phyloP scores from a whole-genome alignment of 2,329 filamentous ascomycete genomes.

The Davidsoniella eucalypti region DNA sequence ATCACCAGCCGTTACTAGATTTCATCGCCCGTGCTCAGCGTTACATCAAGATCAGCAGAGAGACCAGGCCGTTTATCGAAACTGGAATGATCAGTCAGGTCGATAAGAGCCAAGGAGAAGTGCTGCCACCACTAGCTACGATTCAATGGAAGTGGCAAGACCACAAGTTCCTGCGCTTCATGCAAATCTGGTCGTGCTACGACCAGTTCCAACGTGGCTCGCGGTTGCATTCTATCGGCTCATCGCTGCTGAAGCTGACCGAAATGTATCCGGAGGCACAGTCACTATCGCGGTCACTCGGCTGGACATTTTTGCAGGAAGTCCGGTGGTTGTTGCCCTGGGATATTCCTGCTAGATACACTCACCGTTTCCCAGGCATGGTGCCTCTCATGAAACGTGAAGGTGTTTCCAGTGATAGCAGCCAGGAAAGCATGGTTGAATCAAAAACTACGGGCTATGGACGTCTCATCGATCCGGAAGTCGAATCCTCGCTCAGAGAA shows the following conservation, averaged over 20 bases:
- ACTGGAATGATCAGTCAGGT: constrained; percentile 29
- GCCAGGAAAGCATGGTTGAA: not conserved
- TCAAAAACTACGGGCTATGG: constrained; percentile 31
- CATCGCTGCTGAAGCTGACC: constrained; percentile 44
- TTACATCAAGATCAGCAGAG: constrained; percentile 35
- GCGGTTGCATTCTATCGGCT: constrained; percentile 42
- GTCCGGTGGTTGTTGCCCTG: constrained; percentile 54
- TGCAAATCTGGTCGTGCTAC: constrained; percentile 51
- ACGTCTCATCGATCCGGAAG: constrained; percentile 34
- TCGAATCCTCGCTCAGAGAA: constrained; percentile 21
- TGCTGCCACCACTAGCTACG: not conserved
- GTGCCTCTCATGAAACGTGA: constrained; percentile 11
- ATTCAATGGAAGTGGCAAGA: constrained; percentile 32
- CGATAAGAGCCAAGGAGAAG: not conserved
- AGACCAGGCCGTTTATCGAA: constrained; percentile 30
- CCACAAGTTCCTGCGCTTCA: constrained; percentile 44
- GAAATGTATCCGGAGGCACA: constrained; percentile 39
- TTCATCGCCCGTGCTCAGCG: constrained; percentile 35
- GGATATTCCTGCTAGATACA: constrained; percentile 51
- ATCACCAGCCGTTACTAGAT: constrained; percentile 18
- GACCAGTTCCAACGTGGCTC: constrained; percentile 35
- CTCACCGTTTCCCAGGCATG: constrained; percentile 35
- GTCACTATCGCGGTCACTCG: constrained; percentile 28
- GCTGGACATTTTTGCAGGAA: constrained; percentile 58
- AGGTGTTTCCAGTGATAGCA: constrained; percentile 1